Conservation (phyloP, 73 alveolate genomes). For the Durusdinium trenchii region DNA sequence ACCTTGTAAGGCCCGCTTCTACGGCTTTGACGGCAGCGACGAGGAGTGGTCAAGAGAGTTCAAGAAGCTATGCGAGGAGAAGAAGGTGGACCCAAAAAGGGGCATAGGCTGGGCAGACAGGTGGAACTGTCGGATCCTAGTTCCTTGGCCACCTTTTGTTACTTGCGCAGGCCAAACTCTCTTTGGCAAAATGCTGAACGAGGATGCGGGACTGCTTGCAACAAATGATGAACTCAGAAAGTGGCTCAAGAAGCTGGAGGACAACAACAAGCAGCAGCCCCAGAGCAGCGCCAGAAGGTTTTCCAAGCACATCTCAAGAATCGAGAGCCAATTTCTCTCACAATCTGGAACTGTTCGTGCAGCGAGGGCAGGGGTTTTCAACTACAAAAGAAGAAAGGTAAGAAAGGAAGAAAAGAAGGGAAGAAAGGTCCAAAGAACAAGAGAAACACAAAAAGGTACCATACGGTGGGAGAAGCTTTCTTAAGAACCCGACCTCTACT, state of each 20-base stretch:
- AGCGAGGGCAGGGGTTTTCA: too few relatives aligned
- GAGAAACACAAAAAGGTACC: too few relatives aligned
- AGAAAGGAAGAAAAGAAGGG: too few relatives aligned
- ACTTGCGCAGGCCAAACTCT: conserved; percentile 47
- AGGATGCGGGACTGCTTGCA: conserved; percentile 44
- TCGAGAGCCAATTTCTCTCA: too few relatives aligned
- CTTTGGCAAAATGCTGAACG: conserved; percentile 55
- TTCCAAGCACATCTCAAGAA: background rate
- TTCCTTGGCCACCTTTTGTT: background rate
- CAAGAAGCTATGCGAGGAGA: conserved; percentile 86
- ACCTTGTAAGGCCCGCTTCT: conserved; percentile 53
- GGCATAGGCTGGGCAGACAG: conserved; percentile 48
- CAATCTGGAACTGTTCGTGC: too few relatives aligned
- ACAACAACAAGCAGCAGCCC: background rate
- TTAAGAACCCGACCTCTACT: too few relatives aligned
- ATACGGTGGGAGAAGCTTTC: too few relatives aligned
- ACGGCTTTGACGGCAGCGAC: conserved; percentile 52
- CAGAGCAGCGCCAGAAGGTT: background rate
- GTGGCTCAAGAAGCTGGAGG: conserved; percentile 42
- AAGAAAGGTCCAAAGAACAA: too few relatives aligned
- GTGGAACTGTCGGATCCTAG: background rate
- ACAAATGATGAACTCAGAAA: conserved; percentile 66
- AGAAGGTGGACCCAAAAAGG: conserved; percentile 41
- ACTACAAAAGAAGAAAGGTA: too few relatives aligned
- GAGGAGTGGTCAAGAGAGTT: conserved; percentile 77